Evolutionary conservation across 352 stramenopile genomes (phyloP), one percentile per base, ranked within the genome.

Genomic region (Phytophthora constricta): DNA sequence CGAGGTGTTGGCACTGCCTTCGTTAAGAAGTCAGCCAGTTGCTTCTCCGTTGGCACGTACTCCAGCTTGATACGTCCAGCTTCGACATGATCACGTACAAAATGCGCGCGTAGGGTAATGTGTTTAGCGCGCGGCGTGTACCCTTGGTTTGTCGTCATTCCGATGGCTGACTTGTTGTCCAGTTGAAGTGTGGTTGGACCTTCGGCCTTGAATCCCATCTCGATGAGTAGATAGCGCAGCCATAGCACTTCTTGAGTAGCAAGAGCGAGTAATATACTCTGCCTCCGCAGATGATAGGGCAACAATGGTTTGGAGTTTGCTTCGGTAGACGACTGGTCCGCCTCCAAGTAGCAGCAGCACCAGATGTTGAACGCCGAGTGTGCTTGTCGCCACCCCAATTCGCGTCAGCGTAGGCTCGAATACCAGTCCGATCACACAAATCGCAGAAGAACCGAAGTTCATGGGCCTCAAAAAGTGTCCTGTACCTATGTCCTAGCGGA

Each of bases 241-340:
- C 55, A 58, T 0, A 62, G 3, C 5, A 70, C 31, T 42, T 65
- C 26, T 50, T 65, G 55, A 1, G 27, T 34, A 10, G 39, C 43
- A 17, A 62, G n/a, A 14, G 55, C 51, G 11, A 78, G 34, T 2
- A 50, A 58, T 67, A 34, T 78, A 74, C 50, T 78, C 59, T 0
- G 65, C 65, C 27, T 74, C 60, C 10, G 56, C 64, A 22, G 65
- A 58, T 0, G 59, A 72, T 1, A 78, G 39, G 0, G 63, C 54
- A 14, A 71, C 65, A 0, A 37, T 48, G 1, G 33, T 4, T 16
- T 76, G 68, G 4, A 17, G 39, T 17, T 74, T 74, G 50, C 31
- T 68, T 39, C 65, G 68, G 60, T 65, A 74, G 5, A 77, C 58
- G 0, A 68, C 60, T 0, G 59, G 63, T 16, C 10, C 39, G 27